These are phyloP conservation scores for Yamadazyma oceani DNA, from an alignment of 1,139 yeast genomes.

Conservation along the genomic window DNA sequence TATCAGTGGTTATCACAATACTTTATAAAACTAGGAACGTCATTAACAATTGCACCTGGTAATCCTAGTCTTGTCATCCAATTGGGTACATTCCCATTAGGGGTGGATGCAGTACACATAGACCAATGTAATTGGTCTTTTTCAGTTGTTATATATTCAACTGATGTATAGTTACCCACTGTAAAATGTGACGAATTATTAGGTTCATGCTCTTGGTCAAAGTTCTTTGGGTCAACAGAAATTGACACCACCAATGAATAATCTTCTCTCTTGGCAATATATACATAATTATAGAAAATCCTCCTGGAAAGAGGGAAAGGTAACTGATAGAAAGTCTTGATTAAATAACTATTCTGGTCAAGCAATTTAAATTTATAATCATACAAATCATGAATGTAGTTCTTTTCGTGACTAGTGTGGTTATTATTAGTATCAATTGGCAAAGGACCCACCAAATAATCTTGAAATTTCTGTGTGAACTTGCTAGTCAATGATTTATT, in stretches of 20 bases:
- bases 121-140: constrained; percentile 53
- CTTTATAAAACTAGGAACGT: constrained; percentile 61
- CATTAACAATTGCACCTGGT: constrained; percentile 60
- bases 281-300: constrained; percentile 61
- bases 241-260: constrained; percentile 13
- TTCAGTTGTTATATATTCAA: constrained; percentile 51
- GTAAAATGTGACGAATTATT: constrained; percentile 23
- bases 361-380: constrained; percentile 22
- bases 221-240: constrained; percentile 13
- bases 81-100: constrained; percentile 66
- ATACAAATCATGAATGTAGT: constrained; percentile 33
- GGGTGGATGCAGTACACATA: constrained; percentile 64
- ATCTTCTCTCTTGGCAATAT: constrained; percentile 22
- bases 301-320: constrained; percentile 50
- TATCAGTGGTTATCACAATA: constrained; percentile 35
- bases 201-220: constrained; percentile 14
- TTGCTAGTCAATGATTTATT: constrained; percentile 6
- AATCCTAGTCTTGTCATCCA: constrained; percentile 60
- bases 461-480: constrained; percentile 11
- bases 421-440: constrained; percentile 18
- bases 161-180: constrained; percentile 53
- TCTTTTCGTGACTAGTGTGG: constrained; percentile 36
- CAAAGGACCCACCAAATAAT: constrained; percentile 17
- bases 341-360: constrained; percentile 18
- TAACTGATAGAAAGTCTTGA: constrained; percentile 45